phyloP scores from a whole-genome alignment of 352 stramenopile genomes.

The Phytophthora sansomeana region DNA sequence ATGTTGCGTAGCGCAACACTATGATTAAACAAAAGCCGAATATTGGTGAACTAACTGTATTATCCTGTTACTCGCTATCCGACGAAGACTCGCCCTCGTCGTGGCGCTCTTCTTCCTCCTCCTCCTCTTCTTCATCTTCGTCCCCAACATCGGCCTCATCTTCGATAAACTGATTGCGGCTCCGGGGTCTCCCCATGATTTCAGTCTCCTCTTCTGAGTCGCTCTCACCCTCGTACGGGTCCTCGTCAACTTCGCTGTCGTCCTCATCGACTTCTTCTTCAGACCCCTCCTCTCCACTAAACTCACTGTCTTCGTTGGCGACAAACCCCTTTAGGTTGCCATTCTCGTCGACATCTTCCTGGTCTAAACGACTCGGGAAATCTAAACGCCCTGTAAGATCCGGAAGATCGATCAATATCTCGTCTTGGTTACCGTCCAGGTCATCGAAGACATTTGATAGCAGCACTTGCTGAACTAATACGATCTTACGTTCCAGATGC shows the following conservation, averaged over 20 bases:
- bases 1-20: no score
- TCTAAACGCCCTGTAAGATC: slow-evolving; percentile 67
- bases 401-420: slow-evolving; percentile 70
- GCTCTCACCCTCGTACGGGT: slow-evolving; percentile 64
- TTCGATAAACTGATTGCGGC: slow-evolving; percentile 75
- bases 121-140: slow-evolving; percentile 48
- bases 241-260: slow-evolving; percentile 50
- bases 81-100: slow-evolving; percentile 30
- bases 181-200: slow-evolving; percentile 28
- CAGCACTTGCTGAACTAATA: slow-evolving; percentile 80
- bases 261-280: slow-evolving; percentile 51
- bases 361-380: slow-evolving; percentile 80
- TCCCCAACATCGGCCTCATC: slow-evolving; percentile 83
- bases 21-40: no score
- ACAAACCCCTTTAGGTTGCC: slow-evolving; percentile 82
- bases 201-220: slow-evolving; percentile 74
- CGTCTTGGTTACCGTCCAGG: slow-evolving; percentile 83
- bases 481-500: slow-evolving; percentile 61
- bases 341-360: slow-evolving; percentile 86
- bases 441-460: slow-evolving; percentile 84
- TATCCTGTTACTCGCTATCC: slow-evolving; percentile 37
- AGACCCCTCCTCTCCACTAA: slow-evolving; percentile 58
- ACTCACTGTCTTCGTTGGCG: slow-evolving; percentile 70
- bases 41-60: slow-evolving; percentile 11
- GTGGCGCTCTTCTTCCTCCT: slow-evolving; percentile 40